Conservation (phyloP, 2,329 filamentous ascomycete genomes). For the Ophiostoma ips region DNA sequence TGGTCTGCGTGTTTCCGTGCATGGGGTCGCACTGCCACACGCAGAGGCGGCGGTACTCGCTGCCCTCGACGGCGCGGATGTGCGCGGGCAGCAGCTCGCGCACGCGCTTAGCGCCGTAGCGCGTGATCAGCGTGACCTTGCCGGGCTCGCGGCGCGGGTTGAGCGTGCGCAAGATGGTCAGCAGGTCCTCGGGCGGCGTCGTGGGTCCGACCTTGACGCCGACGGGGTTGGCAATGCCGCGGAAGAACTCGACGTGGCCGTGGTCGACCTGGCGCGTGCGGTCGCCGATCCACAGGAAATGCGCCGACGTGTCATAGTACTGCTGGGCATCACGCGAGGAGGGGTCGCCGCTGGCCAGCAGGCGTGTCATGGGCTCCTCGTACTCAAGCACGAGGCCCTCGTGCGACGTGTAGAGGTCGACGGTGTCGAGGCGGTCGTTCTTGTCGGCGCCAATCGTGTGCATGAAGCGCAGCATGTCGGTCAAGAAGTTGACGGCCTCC, state of each 20-base stretch:
- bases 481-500: slow-evolving; percentile 70
- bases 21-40: slow-evolving; percentile 99
- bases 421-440: slow-evolving; percentile 70
- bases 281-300: slow-evolving; percentile 98
- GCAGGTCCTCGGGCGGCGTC: slow-evolving; percentile 63
- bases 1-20: slow-evolving; percentile 67
- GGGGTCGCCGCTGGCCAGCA: slow-evolving; percentile 21
- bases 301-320: slow-evolving; percentile 88
- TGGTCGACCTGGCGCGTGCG: slow-evolving; percentile 86
- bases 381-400: slow-evolving; percentile 92
- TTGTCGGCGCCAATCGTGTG: slow-evolving; percentile 82
- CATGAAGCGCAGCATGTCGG: slow-evolving; percentile 88
- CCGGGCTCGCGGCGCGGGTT: slow-evolving; percentile 73
- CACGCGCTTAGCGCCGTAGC: slow-evolving; percentile 75
- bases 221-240: slow-evolving; percentile 88
- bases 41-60: slow-evolving; percentile 49
- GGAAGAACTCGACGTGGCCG: slow-evolving; percentile 94
- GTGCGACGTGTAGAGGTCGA: slow-evolving; percentile 91
- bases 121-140: slow-evolving; percentile 91
- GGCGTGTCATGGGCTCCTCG: slow-evolving; percentile 71
- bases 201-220: slow-evolving; percentile 91
- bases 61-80: slow-evolving; percentile 76
- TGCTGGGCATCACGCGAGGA: no score
- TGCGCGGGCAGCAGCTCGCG: slow-evolving; percentile 63
- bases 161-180: slow-evolving; percentile 66